Base-by-base conservation (phyloP, 1,139 yeast genomes). In the Kodamaea sp. region DNA sequence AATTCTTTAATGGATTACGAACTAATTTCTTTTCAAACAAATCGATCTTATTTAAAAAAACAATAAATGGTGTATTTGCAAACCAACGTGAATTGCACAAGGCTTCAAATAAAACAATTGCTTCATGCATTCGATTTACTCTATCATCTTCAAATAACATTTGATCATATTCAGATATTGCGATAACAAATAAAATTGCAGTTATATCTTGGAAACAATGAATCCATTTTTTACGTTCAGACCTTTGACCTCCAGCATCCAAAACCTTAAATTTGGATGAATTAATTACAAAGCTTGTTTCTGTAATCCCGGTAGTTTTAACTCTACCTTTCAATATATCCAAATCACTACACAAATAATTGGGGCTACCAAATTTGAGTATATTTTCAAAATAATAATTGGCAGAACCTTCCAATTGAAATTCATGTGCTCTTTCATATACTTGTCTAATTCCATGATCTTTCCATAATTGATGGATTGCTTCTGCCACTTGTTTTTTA, bases 201-300 rank as follows among this genome's bases (percentile, higher is more conserved):
- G 96, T 85, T 40, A 92, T 89, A 48, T 86, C 88, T 54, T 90
- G 95, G 62, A 94, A 92, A 56, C 96, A 87, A 58, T 90, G 96
- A 45, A 92, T 86, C 98, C 98, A 92, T 58, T 92, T 92, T 50
- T 83, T 81, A 42, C 98, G 75, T 62, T 92, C 98, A 31, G 90
- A 80, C 42, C 98, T 71, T 63, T 92, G 98, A 2, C 99, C 99
- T 36, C 99, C 99, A 5, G 96, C 97, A 66, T 92, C 99, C 41
- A 89, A 69, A 35, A 94, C 87, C 52, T 79, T 81, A 55, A 90
- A 81, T 44, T 73, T 80, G 40, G 78, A 72, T 8, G 82, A 69
- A 49, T 84, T 74, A 44, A 90, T 79, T 43, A 73, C 72, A 61
- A 94, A 90, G 40, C 74, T 75, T 6, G 95, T 86, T 57, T 92